A percentile compares a stretch with the other conserved stretches of the same genome.
Evolutionary conservation across 2,329 filamentous ascomycete genomes (phyloP).

Genomic region (Pseudogymnoascus sp.): DNA sequence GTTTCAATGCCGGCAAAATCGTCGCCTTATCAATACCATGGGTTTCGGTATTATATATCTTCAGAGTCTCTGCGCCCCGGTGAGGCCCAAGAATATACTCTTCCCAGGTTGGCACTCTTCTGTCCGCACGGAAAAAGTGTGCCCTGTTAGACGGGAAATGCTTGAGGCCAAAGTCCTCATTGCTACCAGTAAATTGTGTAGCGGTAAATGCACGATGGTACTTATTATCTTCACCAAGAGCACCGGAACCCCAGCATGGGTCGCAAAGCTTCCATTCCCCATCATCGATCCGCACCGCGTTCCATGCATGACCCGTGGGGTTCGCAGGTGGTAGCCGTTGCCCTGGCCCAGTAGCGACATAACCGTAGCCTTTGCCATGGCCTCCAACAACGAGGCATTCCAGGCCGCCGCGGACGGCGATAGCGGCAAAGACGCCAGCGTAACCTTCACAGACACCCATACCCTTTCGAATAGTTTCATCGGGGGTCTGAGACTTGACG

Average conservation of each 20-base stretch:
- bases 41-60: conserved; percentile 39
- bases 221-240: conserved; percentile 45
- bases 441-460: conserved; percentile 90
- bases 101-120: conserved; percentile 63
- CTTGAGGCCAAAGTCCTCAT: conserved; percentile 71
- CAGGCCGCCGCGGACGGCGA: conserved; percentile 73
- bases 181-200: conserved; percentile 50
- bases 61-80: conserved; percentile 39
- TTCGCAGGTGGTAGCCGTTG: conserved; percentile 57
- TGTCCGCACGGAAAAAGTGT: conserved; percentile 70
- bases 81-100: conserved; percentile 66
- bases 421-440: conserved; percentile 69
- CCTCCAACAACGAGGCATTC: conserved; percentile 68
- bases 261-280: conserved; percentile 90
- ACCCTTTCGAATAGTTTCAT: conserved; percentile 67
- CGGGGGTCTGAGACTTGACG: conserved; percentile 59
- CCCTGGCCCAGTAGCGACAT: conserved; percentile 54
- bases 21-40: conserved; percentile 50
- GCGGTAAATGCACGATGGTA: conserved; percentile 67
- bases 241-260: conserved; percentile 85
- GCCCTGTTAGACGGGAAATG: conserved; percentile 68
- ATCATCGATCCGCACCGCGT: conserved; percentile 78
- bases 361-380: conserved; percentile 81
- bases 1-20: conserved; percentile 52
- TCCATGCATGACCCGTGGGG: conserved; percentile 75